Evolutionary conservation across 345 rosid species (phyloP).

Genomic region (Leavenworthia alabamica): DNA sequence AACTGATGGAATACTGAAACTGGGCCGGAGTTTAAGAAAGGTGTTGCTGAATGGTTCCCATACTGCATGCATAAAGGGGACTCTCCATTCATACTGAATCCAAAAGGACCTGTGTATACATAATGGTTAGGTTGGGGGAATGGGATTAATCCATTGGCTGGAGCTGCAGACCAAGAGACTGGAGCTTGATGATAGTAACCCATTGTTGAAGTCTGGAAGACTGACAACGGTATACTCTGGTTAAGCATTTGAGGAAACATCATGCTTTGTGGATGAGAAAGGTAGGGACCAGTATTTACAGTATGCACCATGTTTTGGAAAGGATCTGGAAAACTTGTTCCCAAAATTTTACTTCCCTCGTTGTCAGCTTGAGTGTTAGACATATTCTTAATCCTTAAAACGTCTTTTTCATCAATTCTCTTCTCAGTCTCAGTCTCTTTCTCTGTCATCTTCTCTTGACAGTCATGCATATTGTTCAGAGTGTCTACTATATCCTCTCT

Average conservation of each 20-base stretch:
- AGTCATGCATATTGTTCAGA: constrained; percentile 41
- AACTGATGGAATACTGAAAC: constrained; percentile 51
- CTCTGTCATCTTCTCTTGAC: no score
- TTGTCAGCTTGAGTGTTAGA: no score
- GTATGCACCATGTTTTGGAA: constrained; percentile 13
- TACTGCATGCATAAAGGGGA: constrained; percentile 43
- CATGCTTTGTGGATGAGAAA: constrained; percentile 34
- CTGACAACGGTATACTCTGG: constrained; percentile 53
- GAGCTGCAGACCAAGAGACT: constrained; percentile 65
- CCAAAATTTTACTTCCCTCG: constrained; percentile 14
- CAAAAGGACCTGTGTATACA: constrained; percentile 48
- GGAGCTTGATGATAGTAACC: constrained; percentile 70
- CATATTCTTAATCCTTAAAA: no score
- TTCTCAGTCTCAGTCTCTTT: no score
- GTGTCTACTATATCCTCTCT: constrained; percentile 42
- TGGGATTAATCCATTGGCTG: constrained; percentile 53
- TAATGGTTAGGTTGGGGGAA: constrained; percentile 54
- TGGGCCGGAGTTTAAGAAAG: constrained; percentile 43
- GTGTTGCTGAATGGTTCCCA: constrained; percentile 42
- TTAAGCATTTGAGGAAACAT: constrained; percentile 41
- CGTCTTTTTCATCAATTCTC: no score
- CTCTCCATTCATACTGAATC: constrained; percentile 39
- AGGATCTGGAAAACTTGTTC: no score
- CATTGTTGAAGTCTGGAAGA: constrained; percentile 56
- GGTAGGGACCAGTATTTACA: no score